Evolutionary conservation across 257 asterid species (phyloP).

Genomic region (Voacanga thouarsii): DNA sequence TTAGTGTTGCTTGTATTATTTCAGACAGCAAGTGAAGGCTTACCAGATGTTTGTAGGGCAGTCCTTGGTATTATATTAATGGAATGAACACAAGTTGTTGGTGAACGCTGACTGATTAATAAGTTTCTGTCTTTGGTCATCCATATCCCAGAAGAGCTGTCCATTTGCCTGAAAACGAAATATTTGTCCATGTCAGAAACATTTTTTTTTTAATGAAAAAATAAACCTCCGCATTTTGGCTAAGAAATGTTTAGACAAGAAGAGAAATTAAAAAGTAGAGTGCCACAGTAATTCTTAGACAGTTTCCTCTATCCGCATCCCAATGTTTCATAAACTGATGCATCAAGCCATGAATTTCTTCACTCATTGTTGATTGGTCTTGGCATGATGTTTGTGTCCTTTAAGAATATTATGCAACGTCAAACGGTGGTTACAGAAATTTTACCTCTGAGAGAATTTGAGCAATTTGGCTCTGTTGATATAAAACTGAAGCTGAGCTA

Average conservation of each 20-base stretch:
- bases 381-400: no score
- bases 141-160: constrained; percentile 61
- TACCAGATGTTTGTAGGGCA: constrained; percentile 42
- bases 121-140: constrained; percentile 53
- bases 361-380: no score
- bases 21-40: constrained; percentile 43
- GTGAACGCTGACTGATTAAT: constrained; percentile 45
- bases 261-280: neutral
- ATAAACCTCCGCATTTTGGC: neutral
- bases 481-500: constrained; percentile 36
- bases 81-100: constrained; percentile 58
- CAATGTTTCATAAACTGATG: neutral
- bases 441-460: constrained; percentile 12
- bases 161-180: constrained; percentile 58
- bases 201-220: neutral
- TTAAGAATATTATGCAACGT: no score
- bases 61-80: constrained; percentile 30
- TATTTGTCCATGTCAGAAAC: constrained; percentile 12
- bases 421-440: no score
- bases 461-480: constrained; percentile 40
- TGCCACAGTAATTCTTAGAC: neutral
- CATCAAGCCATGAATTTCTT: neutral
- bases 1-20: constrained; percentile 14
- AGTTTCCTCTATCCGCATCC: no score
- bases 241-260: neutral